These are phyloP conservation scores for Chlorella sp. DNA, from an alignment of 139 green algal species.

Conservation along the genomic window DNA sequence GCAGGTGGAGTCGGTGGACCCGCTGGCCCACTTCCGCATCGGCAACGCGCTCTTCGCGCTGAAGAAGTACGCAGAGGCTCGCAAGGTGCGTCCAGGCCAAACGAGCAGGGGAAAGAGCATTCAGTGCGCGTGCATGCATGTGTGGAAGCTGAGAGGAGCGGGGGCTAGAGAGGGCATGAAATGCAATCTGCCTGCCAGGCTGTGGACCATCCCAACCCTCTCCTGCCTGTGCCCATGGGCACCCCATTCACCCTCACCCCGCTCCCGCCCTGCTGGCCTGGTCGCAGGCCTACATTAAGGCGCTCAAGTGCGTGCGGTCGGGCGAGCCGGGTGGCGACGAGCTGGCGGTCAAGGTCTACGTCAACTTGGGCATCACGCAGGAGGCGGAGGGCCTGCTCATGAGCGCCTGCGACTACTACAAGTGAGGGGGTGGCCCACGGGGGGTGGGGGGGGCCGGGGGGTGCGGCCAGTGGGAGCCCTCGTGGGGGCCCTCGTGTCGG, in stretches of 20 bases:
- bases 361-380: conserved; percentile 75
- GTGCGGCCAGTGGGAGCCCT: neutral
- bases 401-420: conserved; percentile 66
- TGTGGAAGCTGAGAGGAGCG: neutral
- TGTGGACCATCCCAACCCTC: too few species aligned
- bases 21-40: conserved; percentile 62
- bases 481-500: neutral
- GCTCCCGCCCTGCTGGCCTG: neutral
- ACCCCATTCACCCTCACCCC: neutral
- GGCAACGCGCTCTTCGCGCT: conserved; percentile 67
- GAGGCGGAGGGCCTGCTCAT: conserved; percentile 66
- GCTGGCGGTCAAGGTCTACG: conserved; percentile 38
- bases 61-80: conserved; percentile 39
- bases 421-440: conserved; percentile 18
- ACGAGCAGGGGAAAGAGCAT: too few species aligned
- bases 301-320: conserved; percentile 23
- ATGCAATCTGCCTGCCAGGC: too few species aligned
- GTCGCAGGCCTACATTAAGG: conserved; percentile 20
- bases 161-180: too few species aligned
- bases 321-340: conserved; percentile 1
- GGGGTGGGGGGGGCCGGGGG: neutral
- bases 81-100: conserved; percentile 30
- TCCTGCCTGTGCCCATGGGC: neutral
- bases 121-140: neutral
- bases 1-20: conserved; percentile 36